Conservation (phyloP, 805 yeast genomes). For the Yarrowia deformans region DNA sequence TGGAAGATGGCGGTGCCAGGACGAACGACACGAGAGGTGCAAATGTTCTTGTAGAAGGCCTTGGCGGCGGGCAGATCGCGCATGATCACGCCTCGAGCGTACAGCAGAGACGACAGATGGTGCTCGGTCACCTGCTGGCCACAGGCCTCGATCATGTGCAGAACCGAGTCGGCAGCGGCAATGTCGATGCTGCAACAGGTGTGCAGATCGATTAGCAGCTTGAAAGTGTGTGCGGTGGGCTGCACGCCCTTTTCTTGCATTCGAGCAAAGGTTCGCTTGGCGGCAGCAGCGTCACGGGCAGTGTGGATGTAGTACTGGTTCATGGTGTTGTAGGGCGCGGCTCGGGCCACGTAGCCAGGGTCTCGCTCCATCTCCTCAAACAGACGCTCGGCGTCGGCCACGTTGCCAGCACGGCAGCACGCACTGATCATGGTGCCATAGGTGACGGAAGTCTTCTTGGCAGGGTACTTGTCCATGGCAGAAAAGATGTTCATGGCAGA, state of each 20-base stretch:
- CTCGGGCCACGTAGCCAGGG: constrained; percentile 47
- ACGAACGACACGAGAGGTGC: constrained; percentile 46
- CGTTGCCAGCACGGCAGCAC: constrained; percentile 52
- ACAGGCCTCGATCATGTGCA: constrained; percentile 48
- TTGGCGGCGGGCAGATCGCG: constrained; percentile 50
- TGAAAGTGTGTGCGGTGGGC: constrained; percentile 54
- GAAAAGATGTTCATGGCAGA: constrained; percentile 49
- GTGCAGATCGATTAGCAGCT: constrained; percentile 52
- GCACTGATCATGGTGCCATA: constrained; percentile 53
- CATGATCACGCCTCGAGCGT: constrained; percentile 52
- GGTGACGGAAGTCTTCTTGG: constrained; percentile 49
- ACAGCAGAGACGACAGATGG: constrained; percentile 52
- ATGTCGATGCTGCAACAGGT: constrained; percentile 49
- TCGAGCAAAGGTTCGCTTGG: constrained; percentile 48
- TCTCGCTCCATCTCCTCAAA: constrained; percentile 51
- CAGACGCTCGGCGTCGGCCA: constrained; percentile 47
- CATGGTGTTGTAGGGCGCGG: constrained; percentile 53
- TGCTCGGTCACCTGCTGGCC: constrained; percentile 47
- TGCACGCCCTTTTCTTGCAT: constrained; percentile 46
- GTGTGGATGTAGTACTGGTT: constrained; percentile 52
- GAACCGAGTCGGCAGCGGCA: constrained; percentile 50
- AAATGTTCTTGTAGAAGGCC: constrained; percentile 49
- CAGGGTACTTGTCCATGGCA: constrained; percentile 47
- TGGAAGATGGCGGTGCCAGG: constrained; percentile 53
- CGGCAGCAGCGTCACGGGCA: constrained; percentile 48